Evolutionary conservation across 352 stramenopile species (phyloP).

Genomic region (Phytophthora multivora): DNA sequence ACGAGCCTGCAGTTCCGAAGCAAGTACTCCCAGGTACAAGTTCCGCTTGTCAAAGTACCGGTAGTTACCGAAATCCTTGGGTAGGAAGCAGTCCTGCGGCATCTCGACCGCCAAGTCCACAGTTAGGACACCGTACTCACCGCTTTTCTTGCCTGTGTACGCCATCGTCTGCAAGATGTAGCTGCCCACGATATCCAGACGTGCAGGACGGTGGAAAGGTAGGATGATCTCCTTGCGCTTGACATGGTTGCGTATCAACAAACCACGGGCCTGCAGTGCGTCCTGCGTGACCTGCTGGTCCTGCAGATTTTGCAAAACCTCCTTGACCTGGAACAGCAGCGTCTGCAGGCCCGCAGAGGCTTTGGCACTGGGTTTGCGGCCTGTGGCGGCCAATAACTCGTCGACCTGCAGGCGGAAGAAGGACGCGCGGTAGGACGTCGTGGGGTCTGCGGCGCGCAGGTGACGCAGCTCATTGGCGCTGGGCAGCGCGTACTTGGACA

Average conservation of each 20-base stretch:
- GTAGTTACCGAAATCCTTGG: slow-evolving; percentile 91
- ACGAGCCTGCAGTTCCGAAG: slow-evolving; percentile 53
- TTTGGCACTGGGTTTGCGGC: slow-evolving; percentile 59
- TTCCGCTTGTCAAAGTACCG: slow-evolving; percentile 90
- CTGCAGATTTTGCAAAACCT: slow-evolving; percentile 60
- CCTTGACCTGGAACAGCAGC: slow-evolving; percentile 86
- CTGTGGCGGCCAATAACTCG: slow-evolving; percentile 79
- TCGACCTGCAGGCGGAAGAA: slow-evolving; percentile 89
- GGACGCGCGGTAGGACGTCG: slow-evolving; percentile 75
- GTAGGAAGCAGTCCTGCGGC: slow-evolving; percentile 77
- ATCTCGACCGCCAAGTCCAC: slow-evolving; percentile 89
- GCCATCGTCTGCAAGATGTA: slow-evolving; percentile 88
- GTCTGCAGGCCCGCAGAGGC: slow-evolving; percentile 52
- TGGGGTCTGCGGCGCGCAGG: slow-evolving; percentile 77
- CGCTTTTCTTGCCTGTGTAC: slow-evolving; percentile 53
- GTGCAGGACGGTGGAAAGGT: slow-evolving; percentile 72
- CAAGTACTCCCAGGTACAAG: slow-evolving; percentile 84
- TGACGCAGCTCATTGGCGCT: slow-evolving; percentile 83
- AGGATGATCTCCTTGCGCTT: slow-evolving; percentile 89
- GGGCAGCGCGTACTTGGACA: slow-evolving; percentile 91
- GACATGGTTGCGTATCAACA: slow-evolving; percentile 73
- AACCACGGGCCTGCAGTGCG: slow-evolving; percentile 53
- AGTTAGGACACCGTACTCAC: slow-evolving; percentile 60
- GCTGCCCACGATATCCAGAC: slow-evolving; percentile 86
- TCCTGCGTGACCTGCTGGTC: slow-evolving; percentile 82